Evolutionary conservation across 148 eudicot genomes (phyloP).

Genomic region (Fallopia convolvulus): DNA sequence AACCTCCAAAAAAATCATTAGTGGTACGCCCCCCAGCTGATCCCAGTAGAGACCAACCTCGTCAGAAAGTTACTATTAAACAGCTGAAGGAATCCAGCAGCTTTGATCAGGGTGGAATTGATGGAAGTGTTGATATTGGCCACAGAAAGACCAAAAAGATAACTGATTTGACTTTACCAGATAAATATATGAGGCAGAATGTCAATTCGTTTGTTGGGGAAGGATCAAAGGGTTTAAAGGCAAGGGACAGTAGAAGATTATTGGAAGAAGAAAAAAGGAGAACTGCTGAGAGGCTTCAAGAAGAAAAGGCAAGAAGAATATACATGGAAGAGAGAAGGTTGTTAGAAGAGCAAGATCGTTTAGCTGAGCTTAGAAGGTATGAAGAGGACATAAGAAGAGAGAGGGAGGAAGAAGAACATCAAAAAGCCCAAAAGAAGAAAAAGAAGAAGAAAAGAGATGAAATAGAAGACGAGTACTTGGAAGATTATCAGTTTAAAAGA

Average conservation of each 20-base stretch:
- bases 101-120: conserved; percentile 54
- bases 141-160: conserved; percentile 65
- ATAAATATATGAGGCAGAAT: conserved; percentile 31
- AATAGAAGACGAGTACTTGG: conserved; percentile 46
- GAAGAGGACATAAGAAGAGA: conserved; percentile 65
- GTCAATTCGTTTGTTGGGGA: conserved; percentile 31
- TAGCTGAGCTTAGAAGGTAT: conserved; percentile 49
- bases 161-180: conserved; percentile 50
- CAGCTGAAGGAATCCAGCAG: conserved; percentile 61
- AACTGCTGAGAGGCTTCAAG: conserved; percentile 42
- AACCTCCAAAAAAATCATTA: conserved; percentile 52
- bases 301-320: conserved; percentile 44
- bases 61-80: conserved; percentile 66
- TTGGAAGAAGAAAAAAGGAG: conserved; percentile 81
- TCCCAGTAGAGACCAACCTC: conserved; percentile 43
- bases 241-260: conserved; percentile 37
- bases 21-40: conserved; percentile 83
- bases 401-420: conserved; percentile 74
- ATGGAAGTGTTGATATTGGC: conserved; percentile 46
- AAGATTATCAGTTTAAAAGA: conserved; percentile 42
- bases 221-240: conserved; percentile 30
- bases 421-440: conserved; percentile 61
- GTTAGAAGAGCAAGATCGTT: conserved; percentile 53
- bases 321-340: conserved; percentile 42
- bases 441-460: conserved; percentile 57